Evolutionary conservation across 2,329 filamentous ascomycete genomes (phyloP), one percentile per base, ranked within the genome.

Genomic region (Trichoderma arundinaceum): DNA sequence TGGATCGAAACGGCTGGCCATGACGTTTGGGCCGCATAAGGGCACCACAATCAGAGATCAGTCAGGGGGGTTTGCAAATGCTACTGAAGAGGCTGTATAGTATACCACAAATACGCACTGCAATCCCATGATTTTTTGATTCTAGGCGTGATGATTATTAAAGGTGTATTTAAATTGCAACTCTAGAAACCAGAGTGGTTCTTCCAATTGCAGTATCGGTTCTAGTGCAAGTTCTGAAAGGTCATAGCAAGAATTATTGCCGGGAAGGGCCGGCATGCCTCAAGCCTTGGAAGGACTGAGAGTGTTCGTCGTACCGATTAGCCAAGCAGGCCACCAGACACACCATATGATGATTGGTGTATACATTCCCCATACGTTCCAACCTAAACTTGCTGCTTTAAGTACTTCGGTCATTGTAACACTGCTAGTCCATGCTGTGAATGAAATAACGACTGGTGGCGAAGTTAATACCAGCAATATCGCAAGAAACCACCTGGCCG

Each of bases 1-100:
- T 98, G 94, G 93, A 97, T 98, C 75, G 94, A 98, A 83, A 87
- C 88, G 22, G 91, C 92, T 39, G 94, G 94, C 9, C 92, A 96
- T 82, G 94, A 97, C 78, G 93, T 98, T 46, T 98, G 94, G 94
- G 94, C 94, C 68, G 91, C 92, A 70, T 94, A 83, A 79, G 65
- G 33, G 15, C 17, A 13, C n/a, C 13, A 19, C 32, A 44, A 9
- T 10, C n/a, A 28, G n/a, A 38, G 13, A 13, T 15, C 8, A 22
- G 19, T 54, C 19, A 38, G 9, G 35, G 39, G 28, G 22, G 8
- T 22, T n/a, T 19, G 59, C 46, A 63, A 44, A n/a, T 46, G 28
- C 39, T 54, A 9, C 38, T 64, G 15, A 28, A 57, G 44, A 57
- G 44, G 28, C 10, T 72, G 71, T 74, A 73, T 72, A 74, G 67